phyloP scores from a whole-genome alignment of 1,139 yeast genomes.

The Protomyces pachydermus region DNA sequence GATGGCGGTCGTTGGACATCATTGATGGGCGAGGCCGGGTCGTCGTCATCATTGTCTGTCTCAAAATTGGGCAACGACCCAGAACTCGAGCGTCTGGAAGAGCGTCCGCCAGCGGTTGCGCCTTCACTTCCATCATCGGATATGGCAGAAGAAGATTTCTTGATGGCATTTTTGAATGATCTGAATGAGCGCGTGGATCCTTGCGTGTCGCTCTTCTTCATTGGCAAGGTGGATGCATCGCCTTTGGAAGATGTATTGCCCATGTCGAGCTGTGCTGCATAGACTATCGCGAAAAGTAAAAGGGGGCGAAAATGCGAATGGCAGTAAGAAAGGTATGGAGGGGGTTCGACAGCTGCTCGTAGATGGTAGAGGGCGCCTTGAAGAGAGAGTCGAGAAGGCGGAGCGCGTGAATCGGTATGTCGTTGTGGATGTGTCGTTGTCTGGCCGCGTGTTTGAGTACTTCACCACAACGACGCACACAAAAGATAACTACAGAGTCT shows the following conservation, averaged over 20 bases:
- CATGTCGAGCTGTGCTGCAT: conserved; percentile 25
- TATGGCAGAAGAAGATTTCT: background rate
- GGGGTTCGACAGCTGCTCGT: no score
- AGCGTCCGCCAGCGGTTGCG: conserved; percentile 5
- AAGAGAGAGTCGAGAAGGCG: no score
- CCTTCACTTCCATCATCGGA: conserved; percentile 10
- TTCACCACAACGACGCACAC: no score
- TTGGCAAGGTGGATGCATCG: conserved; percentile 41
- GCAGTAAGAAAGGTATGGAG: no score
- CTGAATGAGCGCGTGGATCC: conserved; percentile 41
- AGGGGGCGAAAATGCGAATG: no score
- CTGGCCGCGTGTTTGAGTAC: no score
- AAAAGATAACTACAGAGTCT: no score
- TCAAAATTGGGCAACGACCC: conserved; percentile 1
- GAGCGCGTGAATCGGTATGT: no score
- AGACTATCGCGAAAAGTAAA: background rate
- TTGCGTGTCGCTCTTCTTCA: conserved; percentile 44
- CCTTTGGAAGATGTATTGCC: conserved; percentile 33
- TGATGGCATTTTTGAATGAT: conserved; percentile 34
- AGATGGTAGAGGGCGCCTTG: no score
- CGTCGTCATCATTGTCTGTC: conserved; percentile 15
- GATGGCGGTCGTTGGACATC: conserved; percentile 23
- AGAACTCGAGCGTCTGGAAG: conserved; percentile 20
- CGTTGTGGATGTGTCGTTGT: no score
- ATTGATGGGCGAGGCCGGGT: conserved; percentile 10